These are phyloP conservation scores for Pseudozyma tsukubaensis DNA, from an alignment of 1,284 basidiomycete species.

Conservation along the genomic window DNA sequence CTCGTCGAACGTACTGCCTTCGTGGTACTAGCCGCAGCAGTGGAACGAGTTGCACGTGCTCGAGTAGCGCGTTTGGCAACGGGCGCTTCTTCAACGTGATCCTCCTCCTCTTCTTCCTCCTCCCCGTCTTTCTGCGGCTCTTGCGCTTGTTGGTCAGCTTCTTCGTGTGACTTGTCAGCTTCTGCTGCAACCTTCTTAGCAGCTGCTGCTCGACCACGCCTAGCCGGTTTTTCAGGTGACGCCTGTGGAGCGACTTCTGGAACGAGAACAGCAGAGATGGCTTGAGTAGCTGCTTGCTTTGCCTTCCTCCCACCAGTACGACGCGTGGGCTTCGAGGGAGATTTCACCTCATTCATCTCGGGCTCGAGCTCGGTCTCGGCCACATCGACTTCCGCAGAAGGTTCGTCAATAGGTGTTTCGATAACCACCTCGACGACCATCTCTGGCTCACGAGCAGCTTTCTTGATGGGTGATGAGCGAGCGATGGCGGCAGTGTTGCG, in stretches of 20 bases:
- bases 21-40: slow-evolving; percentile 1
- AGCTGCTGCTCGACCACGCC: slow-evolving; percentile 8
- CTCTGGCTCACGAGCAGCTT: neutral
- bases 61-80: slow-evolving; percentile 22
- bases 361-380: slow-evolving; percentile 6
- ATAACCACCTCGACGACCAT: neutral
- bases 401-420: neutral
- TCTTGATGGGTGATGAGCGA: neutral
- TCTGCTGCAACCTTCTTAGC: slow-evolving; percentile 4
- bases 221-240: slow-evolving; percentile 23
- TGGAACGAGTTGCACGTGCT: slow-evolving; percentile 11
- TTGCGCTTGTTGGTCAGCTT: neutral
- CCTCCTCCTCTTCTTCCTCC: slow-evolving; percentile 5
- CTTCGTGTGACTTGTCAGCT: neutral
- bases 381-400: neutral
- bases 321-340: slow-evolving; percentile 25
- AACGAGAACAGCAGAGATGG: slow-evolving; percentile 16
- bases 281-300: slow-evolving; percentile 24
- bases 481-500: slow-evolving; percentile 9
- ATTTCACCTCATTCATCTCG: no score
- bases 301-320: slow-evolving; percentile 26
- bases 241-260: neutral
- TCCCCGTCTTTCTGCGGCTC: neutral
- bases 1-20: slow-evolving; percentile 14
- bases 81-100: slow-evolving; percentile 5